Base-by-base conservation (phyloP, 768 basidiomycete genomes). In the Lentinula sp. region DNA sequence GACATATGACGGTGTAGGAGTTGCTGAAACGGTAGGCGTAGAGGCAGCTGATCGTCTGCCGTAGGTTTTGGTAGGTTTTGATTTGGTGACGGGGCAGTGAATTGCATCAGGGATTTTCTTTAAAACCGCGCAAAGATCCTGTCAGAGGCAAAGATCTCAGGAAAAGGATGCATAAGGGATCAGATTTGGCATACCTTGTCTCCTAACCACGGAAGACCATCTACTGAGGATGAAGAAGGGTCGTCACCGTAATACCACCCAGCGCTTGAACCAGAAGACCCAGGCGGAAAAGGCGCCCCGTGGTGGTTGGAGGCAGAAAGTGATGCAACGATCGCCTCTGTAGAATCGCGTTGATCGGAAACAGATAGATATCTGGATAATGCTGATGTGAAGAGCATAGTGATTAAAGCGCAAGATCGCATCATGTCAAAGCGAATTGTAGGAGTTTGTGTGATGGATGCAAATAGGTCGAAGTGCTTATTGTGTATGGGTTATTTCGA, bases 221-320 rank as follows among this genome's bases (percentile, higher is more conserved):
- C 18, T 18, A n/a, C 52, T 8, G 37, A 37, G 4, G 28, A 28
- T 28, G 28, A 28, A 32, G 37, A 36, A 33, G 60, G 63, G 10
- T 62, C 23, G 18, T 63, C 28, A 13, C 76, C 76, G 52, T 70
- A 75, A 66, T 77, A 76, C 76, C 75, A 77, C 20, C 76, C 75
- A 43, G 74, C 73, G 9, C 63, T 52, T 48, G 67, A 57, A 6
- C 66, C 69, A 51, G 33, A 10, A 42, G 66, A 32, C 74, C 75
- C 74, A 23, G 75, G 76, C 7, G 73, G 69, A 20, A 68, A 61
- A 0, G 75, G 75, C 12, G 74, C 68, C 33, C 73, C 73, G 54
- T 73, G 76, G 51, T 68, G 62, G 66, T 74, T 74, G 33, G n/a
- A 8, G 4, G 62, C 53, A 36, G 61, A 62, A 62, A 64, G 62